These are phyloP conservation scores for Pilobolus umbonatus DNA, from an alignment of 192 early-diverging fungal species.

Conservation along the genomic window DNA sequence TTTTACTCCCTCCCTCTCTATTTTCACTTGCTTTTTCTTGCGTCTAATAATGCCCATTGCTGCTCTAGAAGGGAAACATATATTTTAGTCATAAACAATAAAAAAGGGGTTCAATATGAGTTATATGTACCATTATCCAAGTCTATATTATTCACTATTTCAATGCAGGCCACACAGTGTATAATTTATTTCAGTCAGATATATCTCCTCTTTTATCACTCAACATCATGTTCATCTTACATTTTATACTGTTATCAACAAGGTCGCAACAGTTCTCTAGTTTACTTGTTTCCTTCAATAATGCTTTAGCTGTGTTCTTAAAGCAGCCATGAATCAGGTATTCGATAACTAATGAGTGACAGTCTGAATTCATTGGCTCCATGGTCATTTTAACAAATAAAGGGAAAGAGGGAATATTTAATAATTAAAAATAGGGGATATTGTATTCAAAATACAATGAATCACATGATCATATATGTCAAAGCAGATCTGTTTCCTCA, in stretches of 20 bases:
- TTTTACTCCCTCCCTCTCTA: background rate
- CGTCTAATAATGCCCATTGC: constrained; percentile 11
- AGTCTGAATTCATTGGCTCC: constrained; percentile 8
- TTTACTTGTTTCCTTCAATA: constrained; percentile 1
- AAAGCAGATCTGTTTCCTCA: no score
- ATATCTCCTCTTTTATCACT: background rate
- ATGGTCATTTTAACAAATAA: background rate
- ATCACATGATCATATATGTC: no score
- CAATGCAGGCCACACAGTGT: background rate
- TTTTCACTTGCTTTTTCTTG: constrained; percentile 11
- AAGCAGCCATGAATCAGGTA: constrained; percentile 15
- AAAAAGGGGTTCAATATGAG: no score
- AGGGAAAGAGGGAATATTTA: constrained; percentile 3
- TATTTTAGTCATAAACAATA: no score
- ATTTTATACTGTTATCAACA: background rate
- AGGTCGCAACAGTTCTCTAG: background rate
- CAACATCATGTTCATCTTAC: constrained; percentile 2
- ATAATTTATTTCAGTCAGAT: constrained; percentile 3
- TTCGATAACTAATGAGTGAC: constrained; percentile 12
- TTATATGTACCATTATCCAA: constrained; percentile 10
- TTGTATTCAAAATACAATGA: no score
- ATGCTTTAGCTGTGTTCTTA: constrained; percentile 18
- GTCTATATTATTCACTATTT: background rate
- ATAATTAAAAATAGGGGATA: no score
- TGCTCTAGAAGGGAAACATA: background rate